A percentile compares a stretch with the other conserved stretches of the same genome.
Evolutionary conservation across 129 eudicot genomes (phyloP).

Genomic region (Flaveria bidentis): DNA sequence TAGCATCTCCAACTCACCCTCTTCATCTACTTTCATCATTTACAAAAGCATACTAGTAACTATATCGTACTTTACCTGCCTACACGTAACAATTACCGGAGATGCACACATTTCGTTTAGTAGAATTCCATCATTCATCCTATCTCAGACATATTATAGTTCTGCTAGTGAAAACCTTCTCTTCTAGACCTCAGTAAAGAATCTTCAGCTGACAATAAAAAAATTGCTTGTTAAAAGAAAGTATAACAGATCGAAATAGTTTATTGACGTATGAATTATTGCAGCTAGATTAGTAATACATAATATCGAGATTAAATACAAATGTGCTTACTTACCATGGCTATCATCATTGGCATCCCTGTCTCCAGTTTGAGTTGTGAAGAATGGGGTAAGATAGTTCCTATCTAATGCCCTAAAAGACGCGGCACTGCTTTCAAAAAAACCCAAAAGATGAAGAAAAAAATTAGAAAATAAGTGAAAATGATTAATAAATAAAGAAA

Average conservation of each 20-base stretch:
- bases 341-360: conserved; percentile 66
- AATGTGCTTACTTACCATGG: conserved; percentile 29
- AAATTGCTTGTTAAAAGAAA: background rate
- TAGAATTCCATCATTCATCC: conserved; percentile 22
- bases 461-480: conserved; percentile 8
- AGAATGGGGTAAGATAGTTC: conserved; percentile 98
- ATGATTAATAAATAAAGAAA: background rate
- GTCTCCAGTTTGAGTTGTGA: conserved; percentile 83
- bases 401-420: conserved; percentile 86
- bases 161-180: conserved; percentile 47
- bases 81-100: conserved; percentile 4
- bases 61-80: conserved; percentile 16
- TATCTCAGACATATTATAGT: conserved; percentile 9
- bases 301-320: background rate
- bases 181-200: conserved; percentile 57
- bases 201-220: conserved; percentile 33
- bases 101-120: conserved; percentile 6
- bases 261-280: background rate
- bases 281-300: background rate
- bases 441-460: background rate
- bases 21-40: conserved; percentile 28
- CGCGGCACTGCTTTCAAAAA: conserved; percentile 59
- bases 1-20: conserved; percentile 21
- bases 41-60: conserved; percentile 18
- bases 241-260: background rate